phyloP scores from a whole-genome alignment of 768 basidiomycete species.

The Tricholoma terreum region DNA sequence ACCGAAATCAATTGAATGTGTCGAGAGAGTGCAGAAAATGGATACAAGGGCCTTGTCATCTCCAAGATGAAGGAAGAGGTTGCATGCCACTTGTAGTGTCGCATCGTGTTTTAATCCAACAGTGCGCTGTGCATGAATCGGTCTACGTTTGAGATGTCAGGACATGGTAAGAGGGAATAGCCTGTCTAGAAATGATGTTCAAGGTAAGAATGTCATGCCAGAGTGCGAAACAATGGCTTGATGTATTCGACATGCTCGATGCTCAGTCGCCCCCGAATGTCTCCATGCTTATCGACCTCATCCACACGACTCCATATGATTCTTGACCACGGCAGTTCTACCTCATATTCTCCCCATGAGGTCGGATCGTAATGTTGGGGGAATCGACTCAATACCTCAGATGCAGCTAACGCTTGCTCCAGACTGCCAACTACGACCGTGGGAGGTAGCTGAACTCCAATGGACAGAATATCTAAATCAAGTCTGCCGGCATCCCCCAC shows the following conservation, averaged over 20 bases:
- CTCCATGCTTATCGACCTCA: background rate
- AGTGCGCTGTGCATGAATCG: too few species aligned
- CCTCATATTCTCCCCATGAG: slow-evolving; percentile 12
- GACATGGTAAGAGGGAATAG: too few species aligned
- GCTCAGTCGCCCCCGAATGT: slow-evolving; percentile 3
- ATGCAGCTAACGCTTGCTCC: background rate
- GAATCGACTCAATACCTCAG: slow-evolving; percentile 5
- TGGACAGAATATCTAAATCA: slow-evolving; percentile 7
- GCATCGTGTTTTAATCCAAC: too few species aligned
- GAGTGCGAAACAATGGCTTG: background rate
- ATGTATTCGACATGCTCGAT: slow-evolving; percentile 10
- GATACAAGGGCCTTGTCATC: too few species aligned
- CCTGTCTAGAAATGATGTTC: too few species aligned
- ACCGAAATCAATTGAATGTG: too few species aligned
- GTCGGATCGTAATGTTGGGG: slow-evolving; percentile 8
- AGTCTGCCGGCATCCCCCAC: background rate
- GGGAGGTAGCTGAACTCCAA: slow-evolving; percentile 10
- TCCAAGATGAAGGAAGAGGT: too few species aligned
- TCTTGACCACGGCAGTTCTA: slow-evolving; percentile 11
- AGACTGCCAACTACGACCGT: background rate
- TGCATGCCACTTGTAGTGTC: too few species aligned
- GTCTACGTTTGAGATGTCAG: too few species aligned
- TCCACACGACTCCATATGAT: slow-evolving; percentile 14
- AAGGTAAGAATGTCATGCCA: too few species aligned
- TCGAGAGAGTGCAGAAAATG: too few species aligned